Conservation (phyloP, 805 yeast genomes). For the Groenewaldozyma tartarivorans region DNA sequence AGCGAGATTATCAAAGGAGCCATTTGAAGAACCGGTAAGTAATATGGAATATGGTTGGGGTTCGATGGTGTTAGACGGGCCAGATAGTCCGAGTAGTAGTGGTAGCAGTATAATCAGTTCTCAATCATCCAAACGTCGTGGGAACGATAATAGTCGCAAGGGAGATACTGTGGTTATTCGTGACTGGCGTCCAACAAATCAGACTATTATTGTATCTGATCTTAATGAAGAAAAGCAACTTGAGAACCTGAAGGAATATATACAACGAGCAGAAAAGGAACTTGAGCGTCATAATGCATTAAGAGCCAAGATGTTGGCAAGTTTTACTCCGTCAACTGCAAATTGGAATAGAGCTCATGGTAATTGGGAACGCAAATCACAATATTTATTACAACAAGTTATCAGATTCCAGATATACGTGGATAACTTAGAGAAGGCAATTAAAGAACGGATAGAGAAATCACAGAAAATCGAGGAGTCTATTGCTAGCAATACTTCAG, state of each 20-base stretch:
- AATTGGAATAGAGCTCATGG: conserved; percentile 22
- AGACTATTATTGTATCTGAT: conserved; percentile 23
- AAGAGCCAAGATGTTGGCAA: conserved; percentile 29
- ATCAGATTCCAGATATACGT: conserved; percentile 23
- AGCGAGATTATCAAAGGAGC: conserved; percentile 72
- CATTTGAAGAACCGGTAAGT: conserved; percentile 60
- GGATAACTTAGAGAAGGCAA: conserved; percentile 16
- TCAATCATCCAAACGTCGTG: neutral
- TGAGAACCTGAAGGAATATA: conserved; percentile 31
- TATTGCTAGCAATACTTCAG: neutral
- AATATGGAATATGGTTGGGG: conserved; percentile 77
- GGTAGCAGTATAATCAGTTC: too few species aligned
- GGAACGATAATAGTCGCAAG: conserved; percentile 5
- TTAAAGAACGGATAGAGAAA: conserved; percentile 12
- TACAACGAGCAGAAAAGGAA: conserved; percentile 30
- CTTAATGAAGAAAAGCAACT: conserved; percentile 31
- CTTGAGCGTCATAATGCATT: conserved; percentile 37
- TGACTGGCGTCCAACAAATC: conserved; percentile 27
- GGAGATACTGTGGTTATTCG: conserved; percentile 22
- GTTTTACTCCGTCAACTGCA: conserved; percentile 23
- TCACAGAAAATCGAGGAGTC: neutral
- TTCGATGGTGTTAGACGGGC: conserved; percentile 7
- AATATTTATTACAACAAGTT: conserved; percentile 23
- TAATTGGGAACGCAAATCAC: conserved; percentile 28
- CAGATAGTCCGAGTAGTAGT: neutral